Evolutionary conservation across 208 protist species (phyloP).

Genomic region (Lotmaria passim): DNA sequence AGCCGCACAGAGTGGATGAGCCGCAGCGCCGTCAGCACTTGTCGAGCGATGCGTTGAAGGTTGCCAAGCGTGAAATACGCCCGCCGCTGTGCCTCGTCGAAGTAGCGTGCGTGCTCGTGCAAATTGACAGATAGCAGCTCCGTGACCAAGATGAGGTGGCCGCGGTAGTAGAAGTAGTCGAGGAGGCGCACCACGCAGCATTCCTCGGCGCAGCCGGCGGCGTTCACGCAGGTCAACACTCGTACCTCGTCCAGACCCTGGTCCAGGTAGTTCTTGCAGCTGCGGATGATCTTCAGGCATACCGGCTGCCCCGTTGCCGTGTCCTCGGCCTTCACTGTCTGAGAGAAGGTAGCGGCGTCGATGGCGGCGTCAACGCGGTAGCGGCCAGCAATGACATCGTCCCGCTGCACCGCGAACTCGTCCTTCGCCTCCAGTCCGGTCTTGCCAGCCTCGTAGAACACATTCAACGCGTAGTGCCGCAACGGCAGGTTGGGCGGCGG

Average conservation of each 20-base stretch:
- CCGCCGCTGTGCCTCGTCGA: conserved; percentile 56
- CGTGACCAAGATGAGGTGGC: conserved; percentile 93
- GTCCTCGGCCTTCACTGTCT: conserved; percentile 85
- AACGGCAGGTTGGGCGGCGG: conserved; percentile 47
- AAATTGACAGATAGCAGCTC: conserved; percentile 93
- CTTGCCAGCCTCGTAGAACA: conserved; percentile 69
- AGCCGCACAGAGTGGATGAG: conserved; percentile 86
- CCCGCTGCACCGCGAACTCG: conserved; percentile 77
- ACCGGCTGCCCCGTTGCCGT: conserved; percentile 51
- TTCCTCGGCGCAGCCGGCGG: conserved; percentile 65
- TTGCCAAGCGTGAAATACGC: conserved; percentile 88
- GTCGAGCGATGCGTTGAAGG: conserved; percentile 73
- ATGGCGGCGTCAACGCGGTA: conserved; percentile 89
- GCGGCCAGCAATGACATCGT: conserved; percentile 75
- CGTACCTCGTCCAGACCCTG: conserved; percentile 96
- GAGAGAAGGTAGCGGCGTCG: conserved; percentile 89
- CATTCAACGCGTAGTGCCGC: conserved; percentile 50
- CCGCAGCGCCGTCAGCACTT: conserved; percentile 71
- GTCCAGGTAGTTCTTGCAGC: conserved; percentile 95
- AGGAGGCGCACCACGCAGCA: conserved; percentile 76
- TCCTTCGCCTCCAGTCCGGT: conserved; percentile 80
- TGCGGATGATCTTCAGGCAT: conserved; percentile 95
- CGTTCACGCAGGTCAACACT: conserved; percentile 87
- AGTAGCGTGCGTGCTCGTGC: conserved; percentile 91
- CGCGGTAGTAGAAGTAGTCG: conserved; percentile 94